Evolutionary conservation across 352 stramenopile genomes (phyloP).

Genomic region (Globisporangium cylindrosporum): DNA sequence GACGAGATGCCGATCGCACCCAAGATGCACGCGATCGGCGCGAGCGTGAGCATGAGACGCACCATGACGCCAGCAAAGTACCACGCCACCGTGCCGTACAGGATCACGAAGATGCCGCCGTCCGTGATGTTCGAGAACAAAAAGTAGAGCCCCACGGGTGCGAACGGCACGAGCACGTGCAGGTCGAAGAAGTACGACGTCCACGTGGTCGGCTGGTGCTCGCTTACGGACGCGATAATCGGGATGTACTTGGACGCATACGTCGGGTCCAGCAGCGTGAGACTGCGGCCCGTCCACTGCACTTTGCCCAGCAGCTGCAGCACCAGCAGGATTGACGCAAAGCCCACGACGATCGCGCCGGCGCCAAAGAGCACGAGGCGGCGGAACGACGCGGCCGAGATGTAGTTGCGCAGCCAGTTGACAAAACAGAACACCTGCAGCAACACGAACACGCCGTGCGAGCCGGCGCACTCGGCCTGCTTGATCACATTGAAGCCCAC

Average conservation of each 20-base stretch:
- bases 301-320: slow-evolving; percentile 84
- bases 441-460: slow-evolving; percentile 92
- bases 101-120: slow-evolving; percentile 90
- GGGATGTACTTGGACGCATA: slow-evolving; percentile 94
- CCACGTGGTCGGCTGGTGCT: slow-evolving; percentile 93
- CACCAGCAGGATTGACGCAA: slow-evolving; percentile 62
- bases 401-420: slow-evolving; percentile 71
- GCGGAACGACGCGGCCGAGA: slow-evolving; percentile 72
- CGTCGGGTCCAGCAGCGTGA: slow-evolving; percentile 90
- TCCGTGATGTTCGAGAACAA: slow-evolving; percentile 89
- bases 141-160: slow-evolving; percentile 90
- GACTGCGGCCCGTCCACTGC: slow-evolving; percentile 88
- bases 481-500: slow-evolving; percentile 96
- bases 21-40: slow-evolving; percentile 91
- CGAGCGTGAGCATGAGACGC: slow-evolving; percentile 90
- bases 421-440: slow-evolving; percentile 85
- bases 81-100: slow-evolving; percentile 91
- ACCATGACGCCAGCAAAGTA: slow-evolving; percentile 94
- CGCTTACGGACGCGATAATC: slow-evolving; percentile 92
- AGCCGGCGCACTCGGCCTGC: slow-evolving; percentile 80
- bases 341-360: slow-evolving; percentile 43
- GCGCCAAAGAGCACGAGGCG: slow-evolving; percentile 68
- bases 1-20: slow-evolving; percentile 83
- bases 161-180: slow-evolving; percentile 89
- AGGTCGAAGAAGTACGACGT: slow-evolving; percentile 94